Percentiles rank a stretch among this genome's conserved stretches.
These are phyloP conservation scores for Calvatia gigantea DNA, from an alignment of 768 basidiomycete species.

Conservation along the genomic window DNA sequence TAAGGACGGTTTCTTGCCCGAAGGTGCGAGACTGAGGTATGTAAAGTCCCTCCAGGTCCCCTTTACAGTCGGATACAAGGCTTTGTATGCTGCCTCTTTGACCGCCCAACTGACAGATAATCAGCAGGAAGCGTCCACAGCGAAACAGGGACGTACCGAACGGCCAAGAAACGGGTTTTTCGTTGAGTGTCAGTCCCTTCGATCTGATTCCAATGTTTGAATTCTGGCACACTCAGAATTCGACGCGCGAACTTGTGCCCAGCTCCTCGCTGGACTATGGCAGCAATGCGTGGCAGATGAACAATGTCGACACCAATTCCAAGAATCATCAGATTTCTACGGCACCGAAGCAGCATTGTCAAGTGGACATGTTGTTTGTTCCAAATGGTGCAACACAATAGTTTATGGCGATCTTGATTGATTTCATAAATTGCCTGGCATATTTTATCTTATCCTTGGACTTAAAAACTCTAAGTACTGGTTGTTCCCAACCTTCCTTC, in stretches of 20 bases:
- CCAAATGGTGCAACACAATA: conserved; percentile 6
- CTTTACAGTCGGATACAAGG: conserved; percentile 56
- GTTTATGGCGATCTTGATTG: neutral
- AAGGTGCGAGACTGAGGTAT: conserved; percentile 32
- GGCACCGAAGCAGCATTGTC: neutral
- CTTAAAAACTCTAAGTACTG: neutral
- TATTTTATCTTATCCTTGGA: neutral
- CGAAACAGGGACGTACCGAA: conserved; percentile 49
- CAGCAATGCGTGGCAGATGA: conserved; percentile 59
- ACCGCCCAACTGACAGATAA: conserved; percentile 61
- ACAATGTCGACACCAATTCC: conserved; percentile 79
- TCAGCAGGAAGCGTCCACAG: neutral
- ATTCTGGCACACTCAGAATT: conserved; percentile 58
- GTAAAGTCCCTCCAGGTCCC: conserved; percentile 78
- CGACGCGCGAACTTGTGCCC: conserved; percentile 48
- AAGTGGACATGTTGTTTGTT: conserved; percentile 1
- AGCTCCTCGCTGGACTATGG: conserved; percentile 48
- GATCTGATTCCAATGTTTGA: conserved; percentile 34
- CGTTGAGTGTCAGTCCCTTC: conserved; percentile 17
- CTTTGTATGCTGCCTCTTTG: conserved; percentile 88
- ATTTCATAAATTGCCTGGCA: neutral
- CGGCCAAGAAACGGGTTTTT: conserved; percentile 56
- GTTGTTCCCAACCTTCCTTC: neutral
- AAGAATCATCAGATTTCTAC: conserved; percentile 41
- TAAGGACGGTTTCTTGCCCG: conserved; percentile 33